Percentiles rank a stretch among this genome's conserved stretches.
Evolutionary conservation across 2,329 filamentous ascomycete genomes (phyloP).

Genomic region (Pseudogymnoascus sp.): DNA sequence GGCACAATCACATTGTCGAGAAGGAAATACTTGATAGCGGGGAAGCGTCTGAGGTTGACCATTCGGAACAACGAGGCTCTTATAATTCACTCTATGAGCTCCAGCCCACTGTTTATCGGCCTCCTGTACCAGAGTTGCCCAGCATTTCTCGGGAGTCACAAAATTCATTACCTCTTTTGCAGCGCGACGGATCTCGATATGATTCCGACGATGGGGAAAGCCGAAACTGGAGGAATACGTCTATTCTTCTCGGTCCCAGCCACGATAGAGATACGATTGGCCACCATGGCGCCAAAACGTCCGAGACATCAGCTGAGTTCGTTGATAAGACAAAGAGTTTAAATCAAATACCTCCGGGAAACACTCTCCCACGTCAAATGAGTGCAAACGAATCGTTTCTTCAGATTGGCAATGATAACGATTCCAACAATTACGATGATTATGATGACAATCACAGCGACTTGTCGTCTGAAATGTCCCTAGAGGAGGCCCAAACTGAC

Average conservation of each 20-base stretch:
- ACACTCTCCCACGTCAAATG: conserved; percentile 15
- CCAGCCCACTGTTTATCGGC: conserved; percentile 24
- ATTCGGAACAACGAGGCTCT: conserved; percentile 9
- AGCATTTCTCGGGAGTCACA: conserved; percentile 65
- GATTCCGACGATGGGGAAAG: conserved; percentile 34
- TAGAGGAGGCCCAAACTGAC: conserved; percentile 34
- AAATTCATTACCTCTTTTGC: conserved; percentile 66
- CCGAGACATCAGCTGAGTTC: conserved; percentile 45
- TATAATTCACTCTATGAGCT: conserved; percentile 16
- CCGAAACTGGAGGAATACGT: conserved; percentile 46
- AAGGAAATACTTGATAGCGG: conserved; percentile 31
- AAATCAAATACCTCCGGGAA: conserved; percentile 16
- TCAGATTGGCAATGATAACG: conserved; percentile 16
- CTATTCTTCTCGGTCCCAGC: conserved; percentile 44
- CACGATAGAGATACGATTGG: conserved; percentile 25
- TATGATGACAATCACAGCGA: conserved; percentile 38
- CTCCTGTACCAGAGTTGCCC: conserved; percentile 37
- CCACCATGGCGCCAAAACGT: conserved; percentile 22
- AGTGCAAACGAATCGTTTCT: conserved; percentile 29
- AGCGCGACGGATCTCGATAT: conserved; percentile 53
- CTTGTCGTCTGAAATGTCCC: conserved; percentile 54
- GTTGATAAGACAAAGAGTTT: conserved; percentile 46
- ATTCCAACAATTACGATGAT: conserved; percentile 10
- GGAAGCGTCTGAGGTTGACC: conserved; percentile 20
- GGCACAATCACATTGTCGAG: conserved; percentile 38